These are phyloP conservation scores for Sphaerulina musiva DNA, from an alignment of 2,329 filamentous ascomycete genomes.

Conservation along the genomic window DNA sequence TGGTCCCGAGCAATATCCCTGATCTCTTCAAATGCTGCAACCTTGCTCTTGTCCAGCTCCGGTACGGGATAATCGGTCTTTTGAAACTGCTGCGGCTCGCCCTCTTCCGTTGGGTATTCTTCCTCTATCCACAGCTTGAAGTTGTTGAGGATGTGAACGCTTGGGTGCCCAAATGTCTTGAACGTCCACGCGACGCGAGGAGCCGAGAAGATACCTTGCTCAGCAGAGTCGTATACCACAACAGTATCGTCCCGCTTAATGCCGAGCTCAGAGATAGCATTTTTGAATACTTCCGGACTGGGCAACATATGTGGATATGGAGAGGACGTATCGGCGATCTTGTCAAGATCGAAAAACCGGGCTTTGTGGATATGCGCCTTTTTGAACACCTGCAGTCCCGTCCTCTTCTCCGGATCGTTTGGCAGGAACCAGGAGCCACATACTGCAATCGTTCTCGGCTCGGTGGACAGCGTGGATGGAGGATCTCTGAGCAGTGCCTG, in stretches of 20 bases:
- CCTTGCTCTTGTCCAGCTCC: conserved; percentile 50
- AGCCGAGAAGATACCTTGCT: conserved; percentile 89
- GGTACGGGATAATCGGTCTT: conserved; percentile 40
- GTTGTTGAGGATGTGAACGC: conserved; percentile 89
- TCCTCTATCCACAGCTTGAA: conserved; percentile 89
- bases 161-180: conserved; percentile 77
- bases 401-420: conserved; percentile 69
- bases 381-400: conserved; percentile 72
- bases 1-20: conserved; percentile 67
- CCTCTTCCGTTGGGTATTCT: conserved; percentile 74
- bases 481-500: conserved; percentile 78
- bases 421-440: conserved; percentile 96
- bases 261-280: conserved; percentile 81
- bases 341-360: conserved; percentile 94
- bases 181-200: conserved; percentile 92
- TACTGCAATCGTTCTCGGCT: conserved; percentile 77
- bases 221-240: conserved; percentile 88
- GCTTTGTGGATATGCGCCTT: conserved; percentile 79
- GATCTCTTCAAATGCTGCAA: conserved; percentile 77
- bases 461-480: conserved; percentile 68
- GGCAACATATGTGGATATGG: conserved; percentile 97
- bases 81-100: conserved; percentile 51
- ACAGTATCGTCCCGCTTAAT: conserved; percentile 82
- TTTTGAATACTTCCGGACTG: conserved; percentile 68
- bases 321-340: conserved; percentile 76